Percentiles rank a stretch among this genome's conserved stretches.
Conservation (phyloP, 1,284 basidiomycete genomes). For the Laetiporus sulphureus region DNA sequence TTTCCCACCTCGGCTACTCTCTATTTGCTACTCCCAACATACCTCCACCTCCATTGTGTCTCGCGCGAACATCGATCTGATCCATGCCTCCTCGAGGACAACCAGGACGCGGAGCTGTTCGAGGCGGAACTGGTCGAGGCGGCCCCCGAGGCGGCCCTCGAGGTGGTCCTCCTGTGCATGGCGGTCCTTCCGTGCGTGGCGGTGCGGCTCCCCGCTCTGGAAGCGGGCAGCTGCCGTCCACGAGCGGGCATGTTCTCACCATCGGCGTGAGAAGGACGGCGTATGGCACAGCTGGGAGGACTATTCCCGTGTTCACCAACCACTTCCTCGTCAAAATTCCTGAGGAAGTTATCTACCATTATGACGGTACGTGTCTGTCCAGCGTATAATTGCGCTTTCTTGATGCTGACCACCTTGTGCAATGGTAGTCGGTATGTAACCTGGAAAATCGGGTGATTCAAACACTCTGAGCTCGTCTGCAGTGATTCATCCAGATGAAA, state of each 20-base stretch:
- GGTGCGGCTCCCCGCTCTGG: slow-evolving; percentile 26
- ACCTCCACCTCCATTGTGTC: neutral
- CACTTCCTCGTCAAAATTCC: slow-evolving; percentile 58
- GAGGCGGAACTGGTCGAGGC: slow-evolving; percentile 11
- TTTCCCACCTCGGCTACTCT: neutral
- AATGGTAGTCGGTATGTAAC: slow-evolving; percentile 49
- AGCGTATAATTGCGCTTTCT: neutral
- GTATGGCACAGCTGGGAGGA: slow-evolving; percentile 50
- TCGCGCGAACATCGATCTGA: neutral
- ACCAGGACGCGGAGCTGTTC: slow-evolving; percentile 23
- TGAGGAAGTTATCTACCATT: slow-evolving; percentile 59
- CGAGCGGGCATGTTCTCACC: slow-evolving; percentile 37
- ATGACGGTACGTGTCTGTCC: slow-evolving; percentile 60
- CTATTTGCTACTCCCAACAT: neutral
- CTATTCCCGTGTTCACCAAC: slow-evolving; percentile 53
- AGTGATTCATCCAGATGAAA: slow-evolving; percentile 64
- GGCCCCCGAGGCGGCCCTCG: slow-evolving; percentile 11
- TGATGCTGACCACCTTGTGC: neutral
- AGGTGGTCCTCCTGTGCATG: slow-evolving; percentile 26
- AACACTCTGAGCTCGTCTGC: slow-evolving; percentile 1
- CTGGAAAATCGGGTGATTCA: no score
- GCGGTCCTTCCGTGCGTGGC: slow-evolving; percentile 24
- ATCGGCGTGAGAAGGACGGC: slow-evolving; percentile 61
- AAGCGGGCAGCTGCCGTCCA: no score
- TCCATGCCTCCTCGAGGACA: slow-evolving; percentile 35